These are phyloP conservation scores for Ambrosia artemisiifolia DNA, from an alignment of 129 eudicot genomes.

Conservation along the genomic window DNA sequence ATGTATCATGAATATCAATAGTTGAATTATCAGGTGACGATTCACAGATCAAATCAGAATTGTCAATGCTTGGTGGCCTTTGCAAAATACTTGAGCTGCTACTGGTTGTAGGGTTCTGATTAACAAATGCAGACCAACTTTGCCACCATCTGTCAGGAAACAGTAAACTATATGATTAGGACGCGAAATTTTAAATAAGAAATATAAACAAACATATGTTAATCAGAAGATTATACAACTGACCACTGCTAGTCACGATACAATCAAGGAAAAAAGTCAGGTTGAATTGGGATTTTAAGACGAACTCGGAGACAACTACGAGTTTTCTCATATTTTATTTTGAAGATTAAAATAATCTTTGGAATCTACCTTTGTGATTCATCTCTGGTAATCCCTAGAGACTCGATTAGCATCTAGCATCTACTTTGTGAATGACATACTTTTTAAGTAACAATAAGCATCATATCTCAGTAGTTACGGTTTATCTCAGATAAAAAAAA, in stretches of 20 bases:
- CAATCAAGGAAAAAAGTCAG: not conserved
- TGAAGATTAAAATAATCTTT: not conserved
- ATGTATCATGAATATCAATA: slow-evolving; percentile 67
- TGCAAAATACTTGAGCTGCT: slow-evolving; percentile 33
- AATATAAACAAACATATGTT: not conserved
- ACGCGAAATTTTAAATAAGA: not conserved
- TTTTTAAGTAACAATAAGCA: not conserved
- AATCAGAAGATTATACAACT: not conserved
- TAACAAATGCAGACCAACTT: slow-evolving; percentile 75
- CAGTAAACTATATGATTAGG: slow-evolving; percentile 10
- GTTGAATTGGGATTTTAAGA: slow-evolving; percentile 8
- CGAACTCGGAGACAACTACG: not conserved
- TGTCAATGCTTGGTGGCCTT: slow-evolving; percentile 74
- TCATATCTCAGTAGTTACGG: not conserved
- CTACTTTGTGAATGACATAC: not conserved
- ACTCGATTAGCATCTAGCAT: too few relatives aligned
- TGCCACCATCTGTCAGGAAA: slow-evolving; percentile 78
- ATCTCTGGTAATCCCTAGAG: too few relatives aligned
- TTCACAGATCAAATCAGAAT: slow-evolving; percentile 65
- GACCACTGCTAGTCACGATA: slow-evolving; percentile 2
- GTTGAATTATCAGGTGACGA: slow-evolving; percentile 42
- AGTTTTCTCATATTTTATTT: not conserved
- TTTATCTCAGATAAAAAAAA: not conserved
- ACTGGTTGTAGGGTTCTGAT: slow-evolving; percentile 41
- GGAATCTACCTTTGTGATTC: not conserved